Evolutionary conservation across 2,329 filamentous ascomycete species (phyloP).

Genomic region (Knoxdaviesia proteae): DNA sequence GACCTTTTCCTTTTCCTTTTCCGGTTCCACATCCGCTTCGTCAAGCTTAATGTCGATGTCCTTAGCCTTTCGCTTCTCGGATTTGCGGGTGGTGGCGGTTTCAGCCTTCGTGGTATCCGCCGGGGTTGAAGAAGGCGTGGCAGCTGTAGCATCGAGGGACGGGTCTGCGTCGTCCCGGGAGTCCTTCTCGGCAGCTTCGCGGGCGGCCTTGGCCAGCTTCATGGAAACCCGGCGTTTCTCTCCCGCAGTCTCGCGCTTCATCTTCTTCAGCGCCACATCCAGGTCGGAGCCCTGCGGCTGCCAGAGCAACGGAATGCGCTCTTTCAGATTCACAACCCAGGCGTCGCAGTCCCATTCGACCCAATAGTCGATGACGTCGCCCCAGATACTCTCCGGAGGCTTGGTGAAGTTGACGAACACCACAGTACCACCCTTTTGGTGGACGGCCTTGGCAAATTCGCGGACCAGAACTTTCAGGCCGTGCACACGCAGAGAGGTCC

Average conservation of each 20-base stretch:
- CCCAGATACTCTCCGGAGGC: constrained; percentile 51
- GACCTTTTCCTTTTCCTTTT: no score
- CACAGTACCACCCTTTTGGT: constrained; percentile 45
- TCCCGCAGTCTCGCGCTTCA: constrained; percentile 12
- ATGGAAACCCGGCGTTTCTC: no score
- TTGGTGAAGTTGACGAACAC: constrained; percentile 57
- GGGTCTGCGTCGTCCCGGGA: no score
- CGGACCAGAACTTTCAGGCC: constrained; percentile 49
- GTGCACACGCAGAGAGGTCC: constrained; percentile 50
- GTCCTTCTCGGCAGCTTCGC: no score
- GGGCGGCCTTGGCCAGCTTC: no score
- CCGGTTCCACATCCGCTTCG: no score
- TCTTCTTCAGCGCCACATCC: constrained; percentile 21
- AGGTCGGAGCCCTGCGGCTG: constrained; percentile 21
- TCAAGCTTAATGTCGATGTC: no score
- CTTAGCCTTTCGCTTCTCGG: no score
- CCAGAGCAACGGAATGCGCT: constrained; percentile 38
- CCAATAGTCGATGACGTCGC: constrained; percentile 54
- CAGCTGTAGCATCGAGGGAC: no score
- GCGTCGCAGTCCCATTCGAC: constrained; percentile 56
- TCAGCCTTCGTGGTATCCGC: no score
- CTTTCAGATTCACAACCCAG: constrained; percentile 44
- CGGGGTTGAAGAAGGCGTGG: no score
- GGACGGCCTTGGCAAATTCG: constrained; percentile 52
- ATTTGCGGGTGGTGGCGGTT: no score